Evolutionary conservation across 2,329 filamentous ascomycete species (phyloP), one percentile per base, ranked within the genome.

Genomic region (Ascochyta rabiei): DNA sequence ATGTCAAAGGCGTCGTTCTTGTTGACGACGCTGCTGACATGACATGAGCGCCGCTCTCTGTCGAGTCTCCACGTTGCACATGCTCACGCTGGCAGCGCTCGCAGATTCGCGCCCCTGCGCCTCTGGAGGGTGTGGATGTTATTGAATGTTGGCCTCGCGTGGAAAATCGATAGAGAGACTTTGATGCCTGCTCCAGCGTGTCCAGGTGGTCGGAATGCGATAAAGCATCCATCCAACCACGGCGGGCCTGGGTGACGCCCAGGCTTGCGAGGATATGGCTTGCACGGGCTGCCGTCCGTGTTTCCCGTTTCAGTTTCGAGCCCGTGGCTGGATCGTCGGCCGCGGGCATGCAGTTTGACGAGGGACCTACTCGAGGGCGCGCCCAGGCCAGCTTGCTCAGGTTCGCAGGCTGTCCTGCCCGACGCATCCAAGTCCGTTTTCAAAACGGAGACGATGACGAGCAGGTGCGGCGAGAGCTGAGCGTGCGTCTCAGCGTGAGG

Each of bases 11-110:
- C 53, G 56, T 48, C 57, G 44, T 57, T 51, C 6, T 65, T 43
- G 63, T 62, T 57, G 61, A n/a, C 38, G 60, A 51, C 42, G 51
- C 56, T 60, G 65, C 66, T 68, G 66, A 63, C 67, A 66, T 72
- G 70, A 70, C 72, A 72, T 63, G 69, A 63, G 59, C 56, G 68
- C 68, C 63, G 69, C 58, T 69, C 69, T 55, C 64, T 66, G 56
- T 73, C 68, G 68, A 73, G 71, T 69, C 67, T 72, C 72, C 71
- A 73, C 71, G 71, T 75, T 66, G 72, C 72, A 74, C 69, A 60
- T 55, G 59, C 62, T 61, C 52, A 39, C 37, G 46, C 57, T 62
- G 46, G 48, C 53, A 49, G 52, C 60, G 46, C 52, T 65, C 60
- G 63, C 63, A 30, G 28, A 30, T 65, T 63, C 59, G 48, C 55